Evolutionary conservation across 73 alveolate species (phyloP).

Genomic region (Paramecium pentaurelia): DNA sequence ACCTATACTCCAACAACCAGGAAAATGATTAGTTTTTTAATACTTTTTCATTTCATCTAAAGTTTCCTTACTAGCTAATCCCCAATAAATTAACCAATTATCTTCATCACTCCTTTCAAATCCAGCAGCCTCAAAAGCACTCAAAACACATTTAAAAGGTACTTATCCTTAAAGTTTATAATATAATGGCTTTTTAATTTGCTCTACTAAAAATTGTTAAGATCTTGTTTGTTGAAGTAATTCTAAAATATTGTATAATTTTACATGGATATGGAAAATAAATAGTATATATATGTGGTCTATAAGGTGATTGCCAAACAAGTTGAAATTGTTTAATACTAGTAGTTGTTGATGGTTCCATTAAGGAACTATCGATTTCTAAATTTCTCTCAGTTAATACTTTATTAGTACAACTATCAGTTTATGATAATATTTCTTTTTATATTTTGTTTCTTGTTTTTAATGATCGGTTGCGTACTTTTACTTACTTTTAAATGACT

Average conservation of each 20-base stretch:
- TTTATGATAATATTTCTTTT: background rate
- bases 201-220: background rate
- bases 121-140: conserved; percentile 76
- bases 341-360: background rate
- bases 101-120: conserved; percentile 55
- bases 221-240: background rate
- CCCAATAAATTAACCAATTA: conserved; percentile 80
- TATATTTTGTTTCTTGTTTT: background rate
- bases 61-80: conserved; percentile 65
- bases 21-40: conserved; percentile 90
- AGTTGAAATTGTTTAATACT: background rate
- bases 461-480: background rate
- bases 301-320: conserved; percentile 42
- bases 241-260: background rate
- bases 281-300: background rate
- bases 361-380: background rate
- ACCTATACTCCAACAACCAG: conserved; percentile 85
- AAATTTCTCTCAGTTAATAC: background rate
- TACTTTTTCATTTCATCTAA: conserved; percentile 66
- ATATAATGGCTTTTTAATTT: background rate
- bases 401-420: background rate
- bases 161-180: conserved; percentile 38
- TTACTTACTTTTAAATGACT: background rate
- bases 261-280: conserved; percentile 13
- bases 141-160: conserved; percentile 69